Conservation (phyloP, 495 filamentous ascomycete species). For the Gamarada debralockiae region DNA sequence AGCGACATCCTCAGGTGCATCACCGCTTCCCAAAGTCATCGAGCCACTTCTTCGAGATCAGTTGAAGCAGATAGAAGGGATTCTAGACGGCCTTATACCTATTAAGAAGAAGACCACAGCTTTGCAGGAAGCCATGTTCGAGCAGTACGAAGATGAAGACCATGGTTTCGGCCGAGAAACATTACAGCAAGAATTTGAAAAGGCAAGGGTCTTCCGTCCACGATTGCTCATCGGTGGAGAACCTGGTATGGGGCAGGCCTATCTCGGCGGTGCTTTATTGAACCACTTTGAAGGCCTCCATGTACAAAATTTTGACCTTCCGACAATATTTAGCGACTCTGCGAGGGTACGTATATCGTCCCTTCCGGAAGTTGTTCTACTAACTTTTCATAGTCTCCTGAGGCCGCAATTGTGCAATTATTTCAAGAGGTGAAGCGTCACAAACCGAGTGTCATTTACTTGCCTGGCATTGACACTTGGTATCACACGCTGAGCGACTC, state of each 20-base stretch:
- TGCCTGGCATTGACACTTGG: conserved; percentile 88
- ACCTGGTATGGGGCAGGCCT: conserved; percentile 90
- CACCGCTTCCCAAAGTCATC: conserved; percentile 69
- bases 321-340: conserved; percentile 64
- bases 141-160: conserved; percentile 73
- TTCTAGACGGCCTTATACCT: conserved; percentile 76
- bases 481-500: conserved; percentile 62
- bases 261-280: conserved; percentile 80
- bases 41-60: conserved; percentile 77
- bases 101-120: conserved; percentile 80
- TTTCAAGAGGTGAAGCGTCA: conserved; percentile 91
- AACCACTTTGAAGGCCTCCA: conserved; percentile 90
- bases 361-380: neutral
- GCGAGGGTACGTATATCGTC: conserved; percentile 41
- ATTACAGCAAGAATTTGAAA: conserved; percentile 87
- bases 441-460: conserved; percentile 93
- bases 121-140: conserved; percentile 89
- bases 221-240: conserved; percentile 73
- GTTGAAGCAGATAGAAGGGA: conserved; percentile 57
- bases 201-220: conserved; percentile 82
- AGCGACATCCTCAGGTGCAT: conserved; percentile 75
- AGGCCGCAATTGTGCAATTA: conserved; percentile 81
- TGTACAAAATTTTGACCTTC: conserved; percentile 91
- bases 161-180: conserved; percentile 79
- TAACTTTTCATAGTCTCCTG: conserved; percentile 53